Percentiles rank a stretch among this genome's conserved stretches.
Conservation (phyloP, 148 eudicot genomes). For the Camellia sinensis region DNA sequence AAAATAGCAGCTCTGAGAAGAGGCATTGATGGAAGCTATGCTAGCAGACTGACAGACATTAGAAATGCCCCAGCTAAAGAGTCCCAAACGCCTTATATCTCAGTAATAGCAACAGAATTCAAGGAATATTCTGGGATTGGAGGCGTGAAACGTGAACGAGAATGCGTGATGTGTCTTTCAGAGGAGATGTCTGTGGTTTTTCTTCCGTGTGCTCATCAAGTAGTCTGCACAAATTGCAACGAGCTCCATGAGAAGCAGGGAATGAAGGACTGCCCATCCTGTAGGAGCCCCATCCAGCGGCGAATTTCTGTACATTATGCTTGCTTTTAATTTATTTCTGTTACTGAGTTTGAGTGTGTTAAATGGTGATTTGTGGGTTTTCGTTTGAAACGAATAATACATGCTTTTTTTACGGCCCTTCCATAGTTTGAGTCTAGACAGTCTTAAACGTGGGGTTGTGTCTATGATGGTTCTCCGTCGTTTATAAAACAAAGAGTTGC, state of each 20-base stretch:
- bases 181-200: conserved; percentile 96
- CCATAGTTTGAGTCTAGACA: background rate
- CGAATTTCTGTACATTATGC: conserved; percentile 73
- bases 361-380: conserved; percentile 18
- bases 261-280: conserved; percentile 98
- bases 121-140: conserved; percentile 42
- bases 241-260: conserved; percentile 96
- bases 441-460: background rate
- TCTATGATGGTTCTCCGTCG: background rate
- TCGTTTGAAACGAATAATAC: conserved; percentile 6
- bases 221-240: conserved; percentile 82
- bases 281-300: conserved; percentile 66
- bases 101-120: conserved; percentile 22
- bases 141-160: conserved; percentile 86
- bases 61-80: conserved; percentile 35
- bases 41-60: conserved; percentile 34
- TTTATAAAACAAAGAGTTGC: conserved; percentile 10
- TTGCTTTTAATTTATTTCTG: conserved; percentile 36
- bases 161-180: conserved; percentile 98
- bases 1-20: conserved; percentile 82
- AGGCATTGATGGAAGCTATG: conserved; percentile 65
- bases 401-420: conserved; percentile 2
- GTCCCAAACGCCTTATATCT: conserved; percentile 16
- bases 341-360: conserved; percentile 16
- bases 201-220: conserved; percentile 98